These are phyloP conservation scores for Aureobasidium musti DNA, from an alignment of 2,329 filamentous ascomycete species.

Conservation along the genomic window DNA sequence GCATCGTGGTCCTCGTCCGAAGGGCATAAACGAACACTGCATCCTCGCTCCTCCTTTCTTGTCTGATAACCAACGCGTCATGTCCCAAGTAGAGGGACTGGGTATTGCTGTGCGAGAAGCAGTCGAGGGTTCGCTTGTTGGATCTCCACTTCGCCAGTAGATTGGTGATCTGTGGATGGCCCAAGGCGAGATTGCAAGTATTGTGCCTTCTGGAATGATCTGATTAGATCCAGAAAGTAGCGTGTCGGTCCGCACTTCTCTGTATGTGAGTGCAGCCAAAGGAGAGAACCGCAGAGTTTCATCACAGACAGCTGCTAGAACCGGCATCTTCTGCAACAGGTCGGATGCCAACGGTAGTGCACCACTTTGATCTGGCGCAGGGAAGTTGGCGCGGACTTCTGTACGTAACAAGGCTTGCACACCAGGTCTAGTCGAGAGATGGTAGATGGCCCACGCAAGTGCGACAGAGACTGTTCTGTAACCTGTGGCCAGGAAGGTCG, in stretches of 20 bases:
- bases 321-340: background rate
- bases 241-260: constrained; percentile 10
- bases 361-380: background rate
- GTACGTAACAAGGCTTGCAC: constrained; percentile 18
- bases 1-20: constrained; percentile 22
- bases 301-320: constrained; percentile 10
- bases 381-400: constrained; percentile 4
- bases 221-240: background rate
- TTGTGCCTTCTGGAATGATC: constrained; percentile 8
- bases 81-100: background rate
- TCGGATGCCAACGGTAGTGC: background rate
- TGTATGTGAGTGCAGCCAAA: constrained; percentile 3
- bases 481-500: constrained; percentile 14
- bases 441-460: constrained; percentile 10
- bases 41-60: constrained; percentile 27
- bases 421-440: constrained; percentile 12
- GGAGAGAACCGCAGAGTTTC: constrained; percentile 19
- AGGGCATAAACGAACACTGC: constrained; percentile 23
- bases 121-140: background rate
- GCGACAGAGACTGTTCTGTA: constrained; percentile 13
- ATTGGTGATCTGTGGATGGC: constrained; percentile 12
- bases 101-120: background rate
- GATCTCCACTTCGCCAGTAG: constrained; percentile 5
- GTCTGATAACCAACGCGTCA: constrained; percentile 15
- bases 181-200: constrained; percentile 24